Evolutionary conservation across 2,329 filamentous ascomycete genomes (phyloP).

Genomic region (Corniculantispora saksenae): DNA sequence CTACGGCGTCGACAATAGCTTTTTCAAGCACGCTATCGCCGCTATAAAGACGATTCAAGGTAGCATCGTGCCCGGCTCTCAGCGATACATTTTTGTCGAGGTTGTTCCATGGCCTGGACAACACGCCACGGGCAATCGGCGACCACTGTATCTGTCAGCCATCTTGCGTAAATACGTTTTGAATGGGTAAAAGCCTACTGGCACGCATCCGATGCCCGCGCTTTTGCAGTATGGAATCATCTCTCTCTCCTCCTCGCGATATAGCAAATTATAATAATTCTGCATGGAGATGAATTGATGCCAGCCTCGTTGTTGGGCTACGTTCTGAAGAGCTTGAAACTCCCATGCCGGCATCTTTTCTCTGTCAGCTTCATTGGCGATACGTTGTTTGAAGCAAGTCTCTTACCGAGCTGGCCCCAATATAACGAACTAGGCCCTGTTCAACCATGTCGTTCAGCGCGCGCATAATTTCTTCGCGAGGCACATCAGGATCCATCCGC

Average conservation of each 20-base stretch:
- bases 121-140: background rate
- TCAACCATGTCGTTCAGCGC: conserved; percentile 61
- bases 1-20: background rate
- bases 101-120: background rate
- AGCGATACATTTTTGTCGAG: no score
- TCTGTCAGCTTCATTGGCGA: no score
- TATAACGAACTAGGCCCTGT: conserved; percentile 57
- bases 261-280: conserved; percentile 54
- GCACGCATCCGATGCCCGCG: background rate
- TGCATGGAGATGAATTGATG: conserved; percentile 61
- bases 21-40: background rate
- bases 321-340: conserved; percentile 51
- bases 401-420: conserved; percentile 51
- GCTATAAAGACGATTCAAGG: no score
- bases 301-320: conserved; percentile 54
- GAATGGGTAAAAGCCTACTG: background rate
- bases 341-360: conserved; percentile 47
- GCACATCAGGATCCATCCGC: background rate
- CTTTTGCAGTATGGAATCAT: conserved; percentile 36
- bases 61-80: no score
- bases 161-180: no score
- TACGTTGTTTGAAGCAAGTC: no score
- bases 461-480: conserved; percentile 56
- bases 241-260: conserved; percentile 58
- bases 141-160: no score